Evolutionary conservation across 345 rosid species (phyloP), one percentile per base, ranked within the genome.

Genomic region (Schrenkiella parvula): DNA sequence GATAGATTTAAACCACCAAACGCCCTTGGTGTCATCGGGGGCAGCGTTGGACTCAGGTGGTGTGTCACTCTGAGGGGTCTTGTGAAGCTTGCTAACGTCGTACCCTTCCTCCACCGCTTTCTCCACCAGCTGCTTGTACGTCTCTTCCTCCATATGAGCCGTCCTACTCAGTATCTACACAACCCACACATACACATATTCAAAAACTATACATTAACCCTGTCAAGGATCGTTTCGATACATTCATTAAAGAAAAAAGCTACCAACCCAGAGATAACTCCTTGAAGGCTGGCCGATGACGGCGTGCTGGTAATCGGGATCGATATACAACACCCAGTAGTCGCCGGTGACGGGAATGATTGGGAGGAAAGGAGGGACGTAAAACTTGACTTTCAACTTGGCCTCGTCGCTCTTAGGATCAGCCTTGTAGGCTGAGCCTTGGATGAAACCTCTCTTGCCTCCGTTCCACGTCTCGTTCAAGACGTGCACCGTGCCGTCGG

Each of bases 1-100:
- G n/a, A 93, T 7, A 62, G 97, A 88, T 70, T 84, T 89, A 79
- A 91, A 10, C 98, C 97, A 93, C 98, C 97, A 89, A 12, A 86
- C 12, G 60, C 97, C 98, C 69, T 88, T 89, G 60, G 79, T 42
- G 80, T 91, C 98, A 23, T 77, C 71, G 0, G 92, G 85, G 9
- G 82, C 79, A 3, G 78, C 46, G 21, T 84, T 68, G 39, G 73
- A 72, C 60, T 80, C 88, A 0, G 97, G 95, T 52, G 96, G 90
- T 6, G 84, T 31, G 29, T 83, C 87, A 15, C 74, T 72, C 65
- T 93, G 98, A 25, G 91, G 81, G 0, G 97, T 91, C 84, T 80
- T 91, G 71, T 82, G 91, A 35, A 91, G 89, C 75, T 89, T 91
- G 80, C 82, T 79, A 66, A 88, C 87, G 14, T 86, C 95, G 35